Percentiles rank a stretch among this genome's conserved stretches.
Evolutionary conservation across 371 early-diverging fungal genomes (phyloP).

Genomic region (Caulochytrium protostelioides): DNA sequence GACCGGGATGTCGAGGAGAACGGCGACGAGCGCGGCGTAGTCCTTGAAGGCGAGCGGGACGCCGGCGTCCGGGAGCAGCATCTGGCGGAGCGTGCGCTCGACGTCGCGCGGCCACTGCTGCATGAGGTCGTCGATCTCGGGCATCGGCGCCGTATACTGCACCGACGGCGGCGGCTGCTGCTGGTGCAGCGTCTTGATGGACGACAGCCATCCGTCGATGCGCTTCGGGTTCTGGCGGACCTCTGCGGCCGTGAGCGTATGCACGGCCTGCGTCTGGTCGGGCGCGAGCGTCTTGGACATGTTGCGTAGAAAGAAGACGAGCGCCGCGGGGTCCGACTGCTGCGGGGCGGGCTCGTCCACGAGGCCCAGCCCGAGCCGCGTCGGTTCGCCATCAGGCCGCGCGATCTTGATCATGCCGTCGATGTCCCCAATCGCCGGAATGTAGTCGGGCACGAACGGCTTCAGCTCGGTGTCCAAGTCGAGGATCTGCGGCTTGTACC

Average conservation of each 20-base stretch:
- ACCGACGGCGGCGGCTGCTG: slow-evolving; percentile 17
- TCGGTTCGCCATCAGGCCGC: slow-evolving; percentile 14
- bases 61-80: slow-evolving; percentile 12
- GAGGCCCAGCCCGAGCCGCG: slow-evolving; percentile 16
- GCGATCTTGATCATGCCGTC: slow-evolving; percentile 36
- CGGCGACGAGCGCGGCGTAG: slow-evolving; percentile 10
- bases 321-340: slow-evolving; percentile 27
- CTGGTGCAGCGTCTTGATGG: no score
- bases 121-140: slow-evolving; percentile 29
- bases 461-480: slow-evolving; percentile 21
- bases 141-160: slow-evolving; percentile 19
- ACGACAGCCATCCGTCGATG: no score
- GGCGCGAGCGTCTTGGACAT: slow-evolving; percentile 17
- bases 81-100: slow-evolving; percentile 6
- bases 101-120: slow-evolving; percentile 22
- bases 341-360: slow-evolving; percentile 26
- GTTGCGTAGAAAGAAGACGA: slow-evolving; percentile 19
- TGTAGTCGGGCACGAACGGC: slow-evolving; percentile 28
- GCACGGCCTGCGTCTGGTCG: slow-evolving; percentile 7
- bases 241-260: slow-evolving; percentile 1
- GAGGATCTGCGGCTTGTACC: slow-evolving; percentile 20
- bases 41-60: slow-evolving; percentile 13
- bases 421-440: slow-evolving; percentile 30
- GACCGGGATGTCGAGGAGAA: slow-evolving; percentile 21
- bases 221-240: neutral